phyloP scores from a whole-genome alignment of 1,139 yeast species.

The Geotrichum candidum region DNA sequence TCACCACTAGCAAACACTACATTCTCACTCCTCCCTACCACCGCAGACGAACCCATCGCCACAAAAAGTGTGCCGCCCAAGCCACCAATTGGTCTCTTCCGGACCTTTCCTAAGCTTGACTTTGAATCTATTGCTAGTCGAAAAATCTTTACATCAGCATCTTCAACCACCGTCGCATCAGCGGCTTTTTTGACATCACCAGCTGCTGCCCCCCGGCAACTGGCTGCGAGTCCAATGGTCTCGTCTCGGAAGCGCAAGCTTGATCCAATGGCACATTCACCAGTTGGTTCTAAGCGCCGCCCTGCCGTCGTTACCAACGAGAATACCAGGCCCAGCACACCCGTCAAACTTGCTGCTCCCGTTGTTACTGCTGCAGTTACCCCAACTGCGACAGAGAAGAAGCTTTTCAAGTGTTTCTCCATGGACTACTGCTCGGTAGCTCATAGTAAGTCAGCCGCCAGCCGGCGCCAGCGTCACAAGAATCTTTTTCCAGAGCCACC shows the following conservation, averaged over 20 bases:
- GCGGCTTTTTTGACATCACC: background rate
- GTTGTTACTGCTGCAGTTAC: background rate
- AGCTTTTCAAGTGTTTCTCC: background rate
- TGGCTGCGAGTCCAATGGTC: background rate
- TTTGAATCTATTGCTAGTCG: conserved; percentile 11
- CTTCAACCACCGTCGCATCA: background rate
- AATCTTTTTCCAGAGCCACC: conserved; percentile 3
- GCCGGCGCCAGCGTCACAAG: conserved; percentile 2
- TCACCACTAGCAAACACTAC: conserved; percentile 8
- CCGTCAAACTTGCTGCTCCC: background rate
- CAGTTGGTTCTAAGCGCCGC: background rate
- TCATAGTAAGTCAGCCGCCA: conserved; percentile 4
- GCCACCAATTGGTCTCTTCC: background rate
- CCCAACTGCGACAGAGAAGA: background rate
- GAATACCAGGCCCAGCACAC: background rate
- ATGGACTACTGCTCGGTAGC: conserved; percentile 7
- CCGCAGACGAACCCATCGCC: background rate
- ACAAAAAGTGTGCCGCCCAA: background rate
- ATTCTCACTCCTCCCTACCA: background rate
- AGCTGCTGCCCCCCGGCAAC: background rate
- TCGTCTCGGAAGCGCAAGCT: background rate
- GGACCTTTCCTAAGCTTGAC: conserved; percentile 6
- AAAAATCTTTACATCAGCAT: background rate
- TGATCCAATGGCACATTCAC: background rate
- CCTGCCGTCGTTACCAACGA: background rate